phyloP scores from a whole-genome alignment of 306 rosid genomes.

The Pyrus communis region DNA sequence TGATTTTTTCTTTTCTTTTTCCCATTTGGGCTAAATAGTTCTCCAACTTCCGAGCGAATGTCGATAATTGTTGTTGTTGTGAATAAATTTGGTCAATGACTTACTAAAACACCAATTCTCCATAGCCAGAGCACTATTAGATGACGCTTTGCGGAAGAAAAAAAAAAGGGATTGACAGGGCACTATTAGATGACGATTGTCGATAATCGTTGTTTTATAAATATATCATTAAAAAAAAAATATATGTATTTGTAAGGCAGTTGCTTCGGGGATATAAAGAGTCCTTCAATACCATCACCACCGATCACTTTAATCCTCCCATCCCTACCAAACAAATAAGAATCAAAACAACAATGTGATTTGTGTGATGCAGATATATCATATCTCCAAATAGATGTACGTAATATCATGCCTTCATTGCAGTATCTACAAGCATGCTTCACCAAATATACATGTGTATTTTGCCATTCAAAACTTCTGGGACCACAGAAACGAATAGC shows the following conservation, averaged over 20 bases:
- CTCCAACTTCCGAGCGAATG: too few relatives aligned
- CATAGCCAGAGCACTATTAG: too few relatives aligned
- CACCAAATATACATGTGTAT: background rate
- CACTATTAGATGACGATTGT: too few relatives aligned
- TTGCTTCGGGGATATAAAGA: constrained; percentile 76
- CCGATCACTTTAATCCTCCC: constrained; percentile 94
- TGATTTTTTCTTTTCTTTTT: too few relatives aligned
- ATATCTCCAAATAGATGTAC: background rate
- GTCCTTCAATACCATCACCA: constrained; percentile 87
- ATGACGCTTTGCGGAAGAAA: too few relatives aligned
- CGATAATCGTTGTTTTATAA: background rate
- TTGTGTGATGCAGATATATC: background rate
- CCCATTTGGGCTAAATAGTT: too few relatives aligned
- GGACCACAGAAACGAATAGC: background rate
- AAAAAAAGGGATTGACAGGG: too few relatives aligned
- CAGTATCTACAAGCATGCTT: background rate
- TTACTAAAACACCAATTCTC: too few relatives aligned
- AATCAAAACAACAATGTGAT: constrained; percentile 11
- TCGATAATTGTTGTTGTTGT: too few relatives aligned
- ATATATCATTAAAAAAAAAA: constrained; percentile 6
- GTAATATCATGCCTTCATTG: background rate
- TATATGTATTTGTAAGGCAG: constrained; percentile 72
- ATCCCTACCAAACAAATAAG: constrained; percentile 46
- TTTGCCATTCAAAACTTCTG: background rate
- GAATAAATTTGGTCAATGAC: too few relatives aligned